Conservation (phyloP, 768 basidiomycete genomes). For the Suillus paluster region DNA sequence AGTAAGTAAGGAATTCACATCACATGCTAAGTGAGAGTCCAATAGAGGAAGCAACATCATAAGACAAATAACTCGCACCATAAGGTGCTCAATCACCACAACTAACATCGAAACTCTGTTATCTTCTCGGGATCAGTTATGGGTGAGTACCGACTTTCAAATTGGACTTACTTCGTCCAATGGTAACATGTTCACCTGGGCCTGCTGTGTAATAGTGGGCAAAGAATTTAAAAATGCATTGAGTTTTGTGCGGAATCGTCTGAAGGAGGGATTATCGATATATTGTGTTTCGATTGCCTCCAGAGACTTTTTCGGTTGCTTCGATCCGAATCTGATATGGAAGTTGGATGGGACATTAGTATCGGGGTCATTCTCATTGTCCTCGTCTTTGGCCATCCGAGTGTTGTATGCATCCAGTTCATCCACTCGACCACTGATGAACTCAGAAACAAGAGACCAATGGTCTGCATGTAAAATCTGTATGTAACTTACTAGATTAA, state of each 20-base stretch:
- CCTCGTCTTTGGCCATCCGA: neutral
- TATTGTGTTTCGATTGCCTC: neutral
- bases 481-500: neutral
- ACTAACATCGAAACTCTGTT: conserved; percentile 29
- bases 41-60: no score
- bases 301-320: neutral
- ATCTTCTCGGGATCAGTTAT: conserved; percentile 19
- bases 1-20: no score
- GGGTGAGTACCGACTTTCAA: neutral
- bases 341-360: neutral
- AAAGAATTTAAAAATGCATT: neutral
- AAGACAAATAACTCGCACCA: no score
- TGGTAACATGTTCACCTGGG: neutral
- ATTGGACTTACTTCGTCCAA: neutral
- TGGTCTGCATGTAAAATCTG: conserved; percentile 12
- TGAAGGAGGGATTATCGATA: neutral
- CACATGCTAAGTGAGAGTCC: no score
- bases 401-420: conserved; percentile 21
- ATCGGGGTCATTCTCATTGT: neutral
- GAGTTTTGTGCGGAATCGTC: neutral
- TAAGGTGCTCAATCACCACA: no score
- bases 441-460: neutral
- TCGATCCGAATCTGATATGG: neutral
- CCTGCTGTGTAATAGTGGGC: neutral
- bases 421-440: conserved; percentile 11